A percentile compares a stretch with the other conserved stretches of the same genome.
phyloP scores from a whole-genome alignment of 2,329 filamentous ascomycete genomes.

The Aspergillus caelatus region DNA sequence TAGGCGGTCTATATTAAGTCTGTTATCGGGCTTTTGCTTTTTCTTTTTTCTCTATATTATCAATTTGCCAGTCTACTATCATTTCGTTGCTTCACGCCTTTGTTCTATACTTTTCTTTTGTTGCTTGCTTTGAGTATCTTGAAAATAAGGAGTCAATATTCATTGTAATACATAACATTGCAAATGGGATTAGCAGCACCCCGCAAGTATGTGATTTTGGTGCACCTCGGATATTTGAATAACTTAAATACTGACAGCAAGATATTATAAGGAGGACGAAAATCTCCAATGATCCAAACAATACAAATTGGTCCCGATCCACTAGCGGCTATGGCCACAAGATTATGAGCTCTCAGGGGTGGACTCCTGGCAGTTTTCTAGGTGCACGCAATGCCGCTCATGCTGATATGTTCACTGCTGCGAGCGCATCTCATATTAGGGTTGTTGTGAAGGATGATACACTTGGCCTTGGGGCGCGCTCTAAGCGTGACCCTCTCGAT shows the following conservation, averaged over 20 bases:
- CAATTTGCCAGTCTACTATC: conserved; percentile 3
- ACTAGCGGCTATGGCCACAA: conserved; percentile 84
- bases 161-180: neutral
- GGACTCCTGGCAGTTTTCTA: conserved; percentile 81
- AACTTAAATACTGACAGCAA: neutral
- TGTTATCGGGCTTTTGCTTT: conserved; percentile 1
- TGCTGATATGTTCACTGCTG: conserved; percentile 73
- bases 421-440: conserved; percentile 82
- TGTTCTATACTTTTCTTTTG: neutral
- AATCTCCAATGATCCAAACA: conserved; percentile 90
- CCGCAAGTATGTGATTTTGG: conserved; percentile 60
- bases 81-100: conserved; percentile 13
- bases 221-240: neutral
- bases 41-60: neutral
- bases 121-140: neutral
- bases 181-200: conserved; percentile 70
- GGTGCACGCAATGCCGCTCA: conserved; percentile 78
- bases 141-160: neutral
- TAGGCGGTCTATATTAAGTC: conserved; percentile 1
- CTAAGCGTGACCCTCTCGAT: conserved; percentile 65
- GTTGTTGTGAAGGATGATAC: conserved; percentile 88
- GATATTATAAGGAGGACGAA: conserved; percentile 59
- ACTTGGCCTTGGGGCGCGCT: conserved; percentile 82
- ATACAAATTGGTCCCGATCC: conserved; percentile 87
- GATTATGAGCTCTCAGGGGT: conserved; percentile 85